Conservation (phyloP, 129 eudicot species). For the Glebionis coronaria region DNA sequence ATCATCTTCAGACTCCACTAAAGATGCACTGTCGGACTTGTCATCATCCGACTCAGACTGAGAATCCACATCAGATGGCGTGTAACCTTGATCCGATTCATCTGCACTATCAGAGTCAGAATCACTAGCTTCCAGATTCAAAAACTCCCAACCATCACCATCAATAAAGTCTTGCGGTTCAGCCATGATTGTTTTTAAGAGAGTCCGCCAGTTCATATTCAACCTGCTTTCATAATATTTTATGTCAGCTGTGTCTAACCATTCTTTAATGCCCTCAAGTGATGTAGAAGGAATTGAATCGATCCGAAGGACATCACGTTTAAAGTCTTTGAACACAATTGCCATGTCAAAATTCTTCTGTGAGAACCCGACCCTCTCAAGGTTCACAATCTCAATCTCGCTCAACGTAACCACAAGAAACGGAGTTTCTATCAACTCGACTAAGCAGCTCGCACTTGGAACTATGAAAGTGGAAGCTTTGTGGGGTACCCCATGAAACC, state of each 20-base stretch:
- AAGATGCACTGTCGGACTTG: too few species aligned
- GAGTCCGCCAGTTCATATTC: not conserved
- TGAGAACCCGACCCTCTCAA: not conserved
- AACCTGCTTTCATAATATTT: not conserved
- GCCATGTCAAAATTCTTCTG: not conserved
- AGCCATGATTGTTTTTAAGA: not conserved
- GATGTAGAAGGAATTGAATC: not conserved
- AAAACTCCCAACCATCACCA: not conserved
- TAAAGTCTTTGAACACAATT: not conserved
- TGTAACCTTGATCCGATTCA: not conserved
- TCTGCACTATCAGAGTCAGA: not conserved
- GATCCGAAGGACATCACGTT: not conserved
- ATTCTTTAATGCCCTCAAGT: not conserved
- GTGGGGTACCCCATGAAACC: constrained; percentile 7
- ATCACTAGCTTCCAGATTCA: not conserved
- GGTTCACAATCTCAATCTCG: not conserved
- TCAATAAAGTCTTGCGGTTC: not conserved
- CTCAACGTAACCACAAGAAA: not conserved
- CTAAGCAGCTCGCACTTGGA: too few species aligned
- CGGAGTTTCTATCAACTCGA: too few species aligned
- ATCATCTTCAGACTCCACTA: too few species aligned
- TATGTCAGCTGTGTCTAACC: not conserved
- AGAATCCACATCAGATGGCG: not conserved
- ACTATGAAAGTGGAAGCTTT: too few species aligned
- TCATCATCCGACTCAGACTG: too few species aligned